Evolutionary conservation across 2,329 filamentous ascomycete genomes (phyloP).

Genomic region (Fulvia fulva): DNA sequence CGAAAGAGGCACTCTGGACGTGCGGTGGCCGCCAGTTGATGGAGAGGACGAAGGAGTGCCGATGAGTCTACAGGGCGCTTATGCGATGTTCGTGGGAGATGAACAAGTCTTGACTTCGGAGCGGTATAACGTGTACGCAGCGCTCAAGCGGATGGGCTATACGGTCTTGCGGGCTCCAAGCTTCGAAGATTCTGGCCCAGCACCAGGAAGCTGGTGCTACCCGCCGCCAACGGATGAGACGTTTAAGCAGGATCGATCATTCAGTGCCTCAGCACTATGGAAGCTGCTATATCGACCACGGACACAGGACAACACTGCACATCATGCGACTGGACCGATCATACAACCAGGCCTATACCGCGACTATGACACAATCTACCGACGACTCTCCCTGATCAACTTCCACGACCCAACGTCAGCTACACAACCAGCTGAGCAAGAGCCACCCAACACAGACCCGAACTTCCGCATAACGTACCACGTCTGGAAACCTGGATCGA

Average conservation of each 20-base stretch:
- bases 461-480: conserved; percentile 74
- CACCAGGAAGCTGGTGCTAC: conserved; percentile 22
- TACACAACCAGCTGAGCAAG: conserved; percentile 25
- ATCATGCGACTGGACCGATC: conserved; percentile 42
- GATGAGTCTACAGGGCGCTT: conserved; percentile 86
- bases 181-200: conserved; percentile 26
- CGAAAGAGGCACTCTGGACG: conserved; percentile 80
- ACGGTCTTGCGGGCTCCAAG: conserved; percentile 67
- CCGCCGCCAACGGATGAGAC: conserved; percentile 12
- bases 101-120: conserved; percentile 65
- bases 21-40: conserved; percentile 66
- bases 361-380: conserved; percentile 65
- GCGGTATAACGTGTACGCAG: conserved; percentile 82
- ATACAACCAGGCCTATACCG: conserved; percentile 52
- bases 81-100: conserved; percentile 74
- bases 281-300: conserved; percentile 14
- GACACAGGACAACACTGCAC: conserved; percentile 2
- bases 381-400: conserved; percentile 68
- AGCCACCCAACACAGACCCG: conserved; percentile 26
- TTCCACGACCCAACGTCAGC: conserved; percentile 58
- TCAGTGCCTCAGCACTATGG: conserved; percentile 19
- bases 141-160: conserved; percentile 79
- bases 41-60: conserved; percentile 60
- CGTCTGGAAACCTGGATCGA: conserved; percentile 68
- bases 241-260: conserved; percentile 33